Evolutionary conservation across 148 eudicot species (phyloP).

Genomic region (Talinum fruticosum): DNA sequence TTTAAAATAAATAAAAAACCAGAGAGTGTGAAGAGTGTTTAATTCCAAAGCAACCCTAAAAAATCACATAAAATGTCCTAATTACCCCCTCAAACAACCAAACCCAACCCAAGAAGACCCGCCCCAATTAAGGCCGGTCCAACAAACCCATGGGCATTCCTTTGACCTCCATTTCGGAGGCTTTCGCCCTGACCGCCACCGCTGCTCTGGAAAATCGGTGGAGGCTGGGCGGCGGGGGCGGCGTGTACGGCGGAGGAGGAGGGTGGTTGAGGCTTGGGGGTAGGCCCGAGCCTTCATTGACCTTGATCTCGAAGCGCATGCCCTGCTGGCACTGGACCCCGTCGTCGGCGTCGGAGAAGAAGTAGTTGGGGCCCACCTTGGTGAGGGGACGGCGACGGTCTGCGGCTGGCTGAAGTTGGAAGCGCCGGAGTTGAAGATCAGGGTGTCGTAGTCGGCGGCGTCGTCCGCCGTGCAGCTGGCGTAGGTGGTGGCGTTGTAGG

Average conservation of each 20-base stretch:
- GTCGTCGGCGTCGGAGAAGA: constrained; percentile 65
- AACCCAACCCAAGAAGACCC: constrained; percentile 15
- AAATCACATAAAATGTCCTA: background rate
- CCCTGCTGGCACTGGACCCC: constrained; percentile 59
- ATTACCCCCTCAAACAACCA: background rate
- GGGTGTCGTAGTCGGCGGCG: constrained; percentile 44
- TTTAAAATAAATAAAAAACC: too few relatives aligned
- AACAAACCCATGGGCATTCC: constrained; percentile 5
- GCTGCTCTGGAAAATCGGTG: constrained; percentile 35
- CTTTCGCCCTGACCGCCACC: constrained; percentile 38
- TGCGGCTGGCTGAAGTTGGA: constrained; percentile 24
- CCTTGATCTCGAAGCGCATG: constrained; percentile 57
- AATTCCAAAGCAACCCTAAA: too few relatives aligned
- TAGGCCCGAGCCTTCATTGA: constrained; percentile 60
- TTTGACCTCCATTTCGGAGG: constrained; percentile 15
- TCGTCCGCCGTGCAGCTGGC: constrained; percentile 48
- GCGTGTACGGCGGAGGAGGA: constrained; percentile 65
- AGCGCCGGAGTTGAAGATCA: constrained; percentile 42
- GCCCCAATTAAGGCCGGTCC: constrained; percentile 5
- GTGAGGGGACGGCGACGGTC: constrained; percentile 47
- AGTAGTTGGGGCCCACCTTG: constrained; percentile 55
- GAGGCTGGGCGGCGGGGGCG: constrained; percentile 54
- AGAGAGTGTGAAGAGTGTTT: too few relatives aligned
- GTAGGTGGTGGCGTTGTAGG: constrained; percentile 61
- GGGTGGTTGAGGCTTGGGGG: constrained; percentile 87